Base-by-base conservation (phyloP, 306 rosid genomes). In the Arachis hypogaea region DNA sequence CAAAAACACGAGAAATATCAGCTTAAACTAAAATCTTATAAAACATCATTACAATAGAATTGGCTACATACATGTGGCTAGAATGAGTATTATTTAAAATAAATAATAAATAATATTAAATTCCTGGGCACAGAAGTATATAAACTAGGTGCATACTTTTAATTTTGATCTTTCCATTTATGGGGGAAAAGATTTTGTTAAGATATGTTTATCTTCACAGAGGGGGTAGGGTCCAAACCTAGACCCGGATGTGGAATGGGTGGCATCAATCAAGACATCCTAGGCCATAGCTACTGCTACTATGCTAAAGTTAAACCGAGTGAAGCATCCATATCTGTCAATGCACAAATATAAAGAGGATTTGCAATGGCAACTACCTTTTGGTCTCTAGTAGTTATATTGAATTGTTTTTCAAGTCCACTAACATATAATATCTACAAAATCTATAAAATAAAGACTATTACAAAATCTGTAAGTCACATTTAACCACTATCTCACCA, bases 21-120 rank as follows among this genome's bases (percentile, higher is more conserved):
- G 50, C 28, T 76, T 60, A 57, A 69, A 71, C 51, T 16, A 57
- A 46, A 78, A 14, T 14, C 66, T 44, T 11, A 29, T 41, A 29
- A 82, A 82, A 58, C 41, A 80, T 5, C 8, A 59, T 42, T 43
- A 22, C 41, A 59, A 47, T 71, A 74, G 68, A 57, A 75, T 68
- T 60, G 67, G 43, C 54, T 28, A 60, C 65, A 66, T 30, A 66
- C 38, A 70, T 44, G 66, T 51, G 8, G 38, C 68, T 36, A 50
- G 66, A 40, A 62, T 42, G 29, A 51, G 42, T 33, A 33, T 33
- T 33, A 33, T 33, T 4, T 63, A 51, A 43, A 62, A 51, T 22
- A 22, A 22, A 22, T 22, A 22, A 22, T 22, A 22, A 1, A 22
- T 65, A 66, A 5, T 38, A 30, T 2, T 42, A 68, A 28, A 54